Conservation (phyloP, 345 rosid genomes). For the Physaria fendleri region DNA sequence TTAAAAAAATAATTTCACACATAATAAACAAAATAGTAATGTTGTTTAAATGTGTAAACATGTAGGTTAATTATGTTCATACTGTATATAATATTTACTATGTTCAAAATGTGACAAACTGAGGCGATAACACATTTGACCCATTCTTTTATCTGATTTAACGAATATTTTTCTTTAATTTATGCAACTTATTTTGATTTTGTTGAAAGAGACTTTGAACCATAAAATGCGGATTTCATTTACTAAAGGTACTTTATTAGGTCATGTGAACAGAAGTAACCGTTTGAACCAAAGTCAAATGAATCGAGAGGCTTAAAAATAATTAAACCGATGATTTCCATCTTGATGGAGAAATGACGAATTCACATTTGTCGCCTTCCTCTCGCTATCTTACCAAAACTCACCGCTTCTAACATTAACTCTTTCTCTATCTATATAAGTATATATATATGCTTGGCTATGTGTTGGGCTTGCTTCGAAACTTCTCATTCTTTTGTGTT, state of each 20-base stretch:
- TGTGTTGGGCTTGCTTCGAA: conserved; percentile 2
- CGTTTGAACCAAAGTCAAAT: neutral
- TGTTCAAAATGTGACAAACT: neutral
- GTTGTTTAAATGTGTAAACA: neutral
- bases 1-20: no score
- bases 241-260: neutral
- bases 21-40: neutral
- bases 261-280: neutral
- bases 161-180: neutral
- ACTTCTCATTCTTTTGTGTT: conserved; percentile 9
- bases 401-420: conserved; percentile 27
- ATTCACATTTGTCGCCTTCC: conserved; percentile 26
- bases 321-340: neutral
- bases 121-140: neutral
- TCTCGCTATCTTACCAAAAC: conserved; percentile 25
- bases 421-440: conserved; percentile 8
- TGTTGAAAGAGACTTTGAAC: neutral
- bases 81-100: neutral
- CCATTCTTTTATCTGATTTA: neutral
- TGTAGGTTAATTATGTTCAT: neutral
- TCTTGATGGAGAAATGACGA: conserved; percentile 14
- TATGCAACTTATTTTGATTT: neutral
- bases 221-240: neutral
- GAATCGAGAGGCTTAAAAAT: neutral
- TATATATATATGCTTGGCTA: neutral